Conservation (phyloP, 305 asterid species). For the Fraxinus xanthoxyloides region DNA sequence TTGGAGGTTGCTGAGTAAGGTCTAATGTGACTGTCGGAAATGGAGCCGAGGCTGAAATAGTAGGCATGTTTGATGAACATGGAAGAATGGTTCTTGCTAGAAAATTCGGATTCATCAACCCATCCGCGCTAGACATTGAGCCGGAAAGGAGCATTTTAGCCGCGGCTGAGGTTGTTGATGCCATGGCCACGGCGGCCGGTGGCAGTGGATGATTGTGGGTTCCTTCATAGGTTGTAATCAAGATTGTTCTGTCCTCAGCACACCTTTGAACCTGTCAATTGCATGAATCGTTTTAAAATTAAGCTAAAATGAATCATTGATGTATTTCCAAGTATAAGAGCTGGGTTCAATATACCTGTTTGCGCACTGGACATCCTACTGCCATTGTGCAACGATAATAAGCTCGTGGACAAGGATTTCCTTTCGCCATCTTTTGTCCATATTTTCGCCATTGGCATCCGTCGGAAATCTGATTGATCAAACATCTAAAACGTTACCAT, state of each 20-base stretch:
- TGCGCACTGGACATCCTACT: conserved; percentile 68
- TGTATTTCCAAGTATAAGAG: neutral
- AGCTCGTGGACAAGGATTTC: conserved; percentile 79
- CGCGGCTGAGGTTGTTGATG: conserved; percentile 90
- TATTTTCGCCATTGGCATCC: conserved; percentile 86
- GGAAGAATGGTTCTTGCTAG: conserved; percentile 76
- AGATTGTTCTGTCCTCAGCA: conserved; percentile 64
- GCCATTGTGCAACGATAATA: conserved; percentile 81
- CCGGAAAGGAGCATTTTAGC: conserved; percentile 91
- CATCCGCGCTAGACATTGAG: conserved; percentile 86
- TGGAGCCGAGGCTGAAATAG: conserved; percentile 96
- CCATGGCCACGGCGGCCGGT: conserved; percentile 97
- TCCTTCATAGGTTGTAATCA: conserved; percentile 90
- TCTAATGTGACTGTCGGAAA: conserved; percentile 93
- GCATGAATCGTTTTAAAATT: neutral
- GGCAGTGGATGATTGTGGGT: conserved; percentile 93
- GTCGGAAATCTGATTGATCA: conserved; percentile 51
- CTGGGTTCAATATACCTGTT: conserved; percentile 40
- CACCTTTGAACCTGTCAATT: conserved; percentile 76
- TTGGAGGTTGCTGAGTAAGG: conserved; percentile 72
- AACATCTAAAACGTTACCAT: neutral
- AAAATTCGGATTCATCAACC: conserved; percentile 66
- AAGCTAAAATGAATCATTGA: neutral
- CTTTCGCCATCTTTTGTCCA: conserved; percentile 83
- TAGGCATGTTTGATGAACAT: conserved; percentile 77